Evolutionary conservation across 2,329 filamentous ascomycete genomes (phyloP), one percentile per base, ranked within the genome.

Genomic region (Cladosporium sp.): DNA sequence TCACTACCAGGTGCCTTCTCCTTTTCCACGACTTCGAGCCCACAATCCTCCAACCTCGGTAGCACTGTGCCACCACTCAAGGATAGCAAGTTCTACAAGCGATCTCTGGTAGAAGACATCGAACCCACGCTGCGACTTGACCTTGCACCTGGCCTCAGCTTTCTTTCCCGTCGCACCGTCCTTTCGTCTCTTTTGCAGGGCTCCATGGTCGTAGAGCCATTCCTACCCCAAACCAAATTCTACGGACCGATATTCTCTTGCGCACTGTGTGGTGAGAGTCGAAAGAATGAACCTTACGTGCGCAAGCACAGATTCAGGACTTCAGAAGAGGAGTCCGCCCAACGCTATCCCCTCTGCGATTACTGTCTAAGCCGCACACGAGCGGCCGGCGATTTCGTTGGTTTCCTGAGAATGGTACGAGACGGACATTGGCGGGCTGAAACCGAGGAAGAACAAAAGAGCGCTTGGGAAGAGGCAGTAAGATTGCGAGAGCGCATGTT

Each of bases 381-480:
- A 45, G 86, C 89, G 0, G 91, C 88, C 1, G 95, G 93, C 67
- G 93, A 96, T 61, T 94, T 96, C 58, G 78, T 96, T 25, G 88
- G 89, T 1, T 97, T 97, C 64, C 69, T 98, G 49, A 80, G 92
- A 39, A 88, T 97, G 70, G 80, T 97, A 51, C 88, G 92, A 58
- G 92, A 96, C 60, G 93, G 93, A 2, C 86, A 95, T 62, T 93
- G 93, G 83, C 83, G 88, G 43, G 84, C 86, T 11, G 87, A 91
- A 40, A 87, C 86, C 50, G 81, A 86, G 33, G 88, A 93, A 43
- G 87, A 90, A 29, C 88, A 94, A 27, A 88, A 86, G 63, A 81
- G 83, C 22, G 89, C 90, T 0, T 98, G 93, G 93, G 92, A 97
- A 65, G 93, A 98, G 72, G 89, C 89, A 51, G 86, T 96, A 9